These are phyloP conservation scores for Yamadazyma songkhlaensis DNA, from an alignment of 1,139 yeast species.

Conservation along the genomic window DNA sequence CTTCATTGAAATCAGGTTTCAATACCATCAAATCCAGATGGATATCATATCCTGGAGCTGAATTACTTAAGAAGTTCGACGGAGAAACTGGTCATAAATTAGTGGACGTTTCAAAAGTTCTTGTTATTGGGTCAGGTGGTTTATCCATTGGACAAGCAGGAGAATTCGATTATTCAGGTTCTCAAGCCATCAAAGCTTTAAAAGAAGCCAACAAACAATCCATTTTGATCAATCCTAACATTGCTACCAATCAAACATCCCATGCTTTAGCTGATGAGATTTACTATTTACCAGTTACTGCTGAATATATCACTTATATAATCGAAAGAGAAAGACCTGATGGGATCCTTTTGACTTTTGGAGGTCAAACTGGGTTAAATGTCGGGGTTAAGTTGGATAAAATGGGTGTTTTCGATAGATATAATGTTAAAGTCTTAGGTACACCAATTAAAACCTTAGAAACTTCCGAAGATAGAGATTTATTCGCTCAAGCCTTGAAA, in stretches of 20 bases:
- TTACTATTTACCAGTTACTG: constrained; percentile 92
- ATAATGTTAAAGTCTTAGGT: constrained; percentile 91
- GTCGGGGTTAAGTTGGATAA: constrained; percentile 94
- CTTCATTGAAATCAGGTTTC: not conserved
- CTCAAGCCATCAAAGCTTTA: constrained; percentile 95
- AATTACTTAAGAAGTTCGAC: constrained; percentile 33
- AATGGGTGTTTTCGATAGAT: constrained; percentile 89
- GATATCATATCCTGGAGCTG: constrained; percentile 38
- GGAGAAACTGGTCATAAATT: constrained; percentile 36
- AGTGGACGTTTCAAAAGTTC: constrained; percentile 85
- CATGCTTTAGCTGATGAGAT: constrained; percentile 94
- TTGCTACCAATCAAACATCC: constrained; percentile 96
- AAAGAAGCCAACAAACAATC: constrained; percentile 85
- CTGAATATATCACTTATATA: constrained; percentile 91
- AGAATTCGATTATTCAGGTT: constrained; percentile 96
- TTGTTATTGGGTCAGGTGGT: constrained; percentile 97
- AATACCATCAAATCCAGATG: not conserved
- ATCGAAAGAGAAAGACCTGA: constrained; percentile 96
- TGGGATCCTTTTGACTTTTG: constrained; percentile 91
- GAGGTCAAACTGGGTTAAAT: constrained; percentile 97
- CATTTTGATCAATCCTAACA: constrained; percentile 91
- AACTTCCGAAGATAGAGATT: constrained; percentile 96
- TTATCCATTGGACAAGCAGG: constrained; percentile 99
- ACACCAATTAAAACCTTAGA: constrained; percentile 94
- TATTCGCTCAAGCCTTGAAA: constrained; percentile 90